Conservation (phyloP, 2,329 filamentous ascomycete species). For the Neopestalotiopsis sp. region DNA sequence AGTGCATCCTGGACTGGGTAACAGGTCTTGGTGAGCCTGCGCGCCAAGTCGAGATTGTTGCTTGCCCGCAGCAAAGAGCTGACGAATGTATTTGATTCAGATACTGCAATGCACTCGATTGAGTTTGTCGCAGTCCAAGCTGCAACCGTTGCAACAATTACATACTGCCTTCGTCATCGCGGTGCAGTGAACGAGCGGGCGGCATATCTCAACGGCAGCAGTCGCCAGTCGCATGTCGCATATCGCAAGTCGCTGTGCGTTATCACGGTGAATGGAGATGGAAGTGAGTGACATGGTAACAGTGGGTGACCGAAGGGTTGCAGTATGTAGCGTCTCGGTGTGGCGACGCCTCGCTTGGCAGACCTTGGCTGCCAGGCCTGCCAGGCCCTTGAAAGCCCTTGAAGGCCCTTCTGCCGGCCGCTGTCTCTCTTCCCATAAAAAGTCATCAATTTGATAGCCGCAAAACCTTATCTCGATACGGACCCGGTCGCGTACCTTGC, state of each 20-base stretch:
- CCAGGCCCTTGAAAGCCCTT: neutral
- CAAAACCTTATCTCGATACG: slow-evolving; percentile 2
- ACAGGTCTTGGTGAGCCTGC: neutral
- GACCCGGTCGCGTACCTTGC: neutral
- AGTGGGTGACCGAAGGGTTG: neutral
- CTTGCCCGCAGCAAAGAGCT: too few species aligned
- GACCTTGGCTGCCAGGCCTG: neutral
- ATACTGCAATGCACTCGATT: neutral
- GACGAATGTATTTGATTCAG: too few species aligned
- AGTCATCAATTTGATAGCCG: neutral
- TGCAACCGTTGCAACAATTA: neutral
- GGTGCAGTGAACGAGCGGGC: neutral
- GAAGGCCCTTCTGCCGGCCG: neutral
- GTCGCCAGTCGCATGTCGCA: too few species aligned
- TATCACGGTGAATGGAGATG: too few species aligned
- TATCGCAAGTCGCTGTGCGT: too few species aligned
- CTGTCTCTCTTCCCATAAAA: neutral
- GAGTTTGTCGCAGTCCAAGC: neutral
- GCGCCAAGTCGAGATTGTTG: neutral
- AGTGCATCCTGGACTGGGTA: neutral
- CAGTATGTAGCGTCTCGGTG: neutral
- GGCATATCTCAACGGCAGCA: neutral
- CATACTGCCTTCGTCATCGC: neutral
- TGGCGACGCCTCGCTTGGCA: neutral
- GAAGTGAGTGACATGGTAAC: neutral